Percentiles rank a stretch among this genome's conserved stretches.
These are phyloP conservation scores for Sporodiniella umbellata DNA, from an alignment of 371 early-diverging fungal species.

Conservation along the genomic window DNA sequence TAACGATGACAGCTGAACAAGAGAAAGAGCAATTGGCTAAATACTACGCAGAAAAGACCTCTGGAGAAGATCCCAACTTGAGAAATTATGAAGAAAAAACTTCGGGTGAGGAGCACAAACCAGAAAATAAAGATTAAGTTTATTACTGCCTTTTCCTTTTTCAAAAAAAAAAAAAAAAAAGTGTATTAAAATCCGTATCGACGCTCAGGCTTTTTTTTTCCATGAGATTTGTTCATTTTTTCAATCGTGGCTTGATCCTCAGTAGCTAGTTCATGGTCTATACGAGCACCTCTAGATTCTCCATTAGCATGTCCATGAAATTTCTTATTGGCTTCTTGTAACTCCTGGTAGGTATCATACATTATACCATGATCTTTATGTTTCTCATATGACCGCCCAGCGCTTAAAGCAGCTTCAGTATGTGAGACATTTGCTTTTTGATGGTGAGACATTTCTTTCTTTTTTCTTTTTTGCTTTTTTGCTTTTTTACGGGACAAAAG, in stretches of 20 bases:
- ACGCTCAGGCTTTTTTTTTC: not conserved
- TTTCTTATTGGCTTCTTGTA: constrained; percentile 3
- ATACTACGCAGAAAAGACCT: constrained; percentile 15
- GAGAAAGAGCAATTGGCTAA: constrained; percentile 25
- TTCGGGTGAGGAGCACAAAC: not conserved
- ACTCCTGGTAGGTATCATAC: constrained; percentile 13
- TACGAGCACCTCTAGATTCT: constrained; percentile 13
- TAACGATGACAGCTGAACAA: constrained; percentile 24
- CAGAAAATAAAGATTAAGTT: not conserved
- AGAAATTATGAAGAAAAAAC: constrained; percentile 1
- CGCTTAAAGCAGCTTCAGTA: constrained; percentile 19
- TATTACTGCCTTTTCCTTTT: not conserved
- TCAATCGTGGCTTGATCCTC: constrained; percentile 16
- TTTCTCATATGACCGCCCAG: constrained; percentile 19
- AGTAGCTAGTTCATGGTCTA: constrained; percentile 15
- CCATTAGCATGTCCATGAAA: constrained; percentile 2
- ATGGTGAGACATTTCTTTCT: constrained; percentile 1
- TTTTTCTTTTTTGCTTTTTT: not conserved
- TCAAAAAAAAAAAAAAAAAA: constrained; percentile 1
- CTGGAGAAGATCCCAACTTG: no score
- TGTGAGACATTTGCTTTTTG: constrained; percentile 9
- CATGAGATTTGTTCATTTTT: constrained; percentile 9
- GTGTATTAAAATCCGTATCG: not conserved
- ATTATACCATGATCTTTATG: constrained; percentile 11
- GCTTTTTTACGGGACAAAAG: not conserved